These are phyloP conservation scores for Penicillium sp. DNA, from an alignment of 2,329 filamentous ascomycete species.

Conservation along the genomic window DNA sequence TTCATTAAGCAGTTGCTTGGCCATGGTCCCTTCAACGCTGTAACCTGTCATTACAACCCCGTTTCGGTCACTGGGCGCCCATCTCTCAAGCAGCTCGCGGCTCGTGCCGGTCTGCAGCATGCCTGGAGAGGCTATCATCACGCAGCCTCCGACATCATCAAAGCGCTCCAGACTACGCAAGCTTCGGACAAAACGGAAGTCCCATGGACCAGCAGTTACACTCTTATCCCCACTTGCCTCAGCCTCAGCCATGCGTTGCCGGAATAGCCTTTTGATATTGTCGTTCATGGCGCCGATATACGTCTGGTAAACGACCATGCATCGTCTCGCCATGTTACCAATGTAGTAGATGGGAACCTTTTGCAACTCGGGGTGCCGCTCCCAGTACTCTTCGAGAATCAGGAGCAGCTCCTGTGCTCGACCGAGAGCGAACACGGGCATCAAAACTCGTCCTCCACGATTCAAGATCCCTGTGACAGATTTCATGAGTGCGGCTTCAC, in stretches of 20 bases:
- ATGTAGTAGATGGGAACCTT: constrained; percentile 97
- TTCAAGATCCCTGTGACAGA: constrained; percentile 89
- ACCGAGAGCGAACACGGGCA: constrained; percentile 94
- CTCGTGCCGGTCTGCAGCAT: constrained; percentile 98
- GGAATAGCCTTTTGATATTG: constrained; percentile 95
- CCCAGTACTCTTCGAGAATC: constrained; percentile 97
- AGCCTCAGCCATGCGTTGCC: constrained; percentile 87
- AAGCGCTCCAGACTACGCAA: constrained; percentile 93
- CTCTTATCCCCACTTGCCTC: constrained; percentile 82
- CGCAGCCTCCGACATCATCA: constrained; percentile 91
- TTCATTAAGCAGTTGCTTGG: constrained; percentile 90
- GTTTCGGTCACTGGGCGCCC: constrained; percentile 95
- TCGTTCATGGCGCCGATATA: constrained; percentile 99
- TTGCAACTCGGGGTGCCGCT: constrained; percentile 82
- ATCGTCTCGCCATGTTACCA: constrained; percentile 89
- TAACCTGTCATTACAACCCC: constrained; percentile 99
- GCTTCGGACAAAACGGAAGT: constrained; percentile 91
- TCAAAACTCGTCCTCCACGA: constrained; percentile 85
- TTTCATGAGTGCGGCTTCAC: constrained; percentile 93
- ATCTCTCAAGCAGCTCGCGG: constrained; percentile 86
- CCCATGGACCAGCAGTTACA: constrained; percentile 74
- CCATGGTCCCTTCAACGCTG: constrained; percentile 98
- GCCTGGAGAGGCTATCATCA: constrained; percentile 96
- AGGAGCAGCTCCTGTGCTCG: constrained; percentile 90
- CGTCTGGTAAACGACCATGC: constrained; percentile 98